Evolutionary conservation across 495 filamentous ascomycete genomes (phyloP), one percentile per base, ranked within the genome.

Genomic region (Aspergillus panamensis): DNA sequence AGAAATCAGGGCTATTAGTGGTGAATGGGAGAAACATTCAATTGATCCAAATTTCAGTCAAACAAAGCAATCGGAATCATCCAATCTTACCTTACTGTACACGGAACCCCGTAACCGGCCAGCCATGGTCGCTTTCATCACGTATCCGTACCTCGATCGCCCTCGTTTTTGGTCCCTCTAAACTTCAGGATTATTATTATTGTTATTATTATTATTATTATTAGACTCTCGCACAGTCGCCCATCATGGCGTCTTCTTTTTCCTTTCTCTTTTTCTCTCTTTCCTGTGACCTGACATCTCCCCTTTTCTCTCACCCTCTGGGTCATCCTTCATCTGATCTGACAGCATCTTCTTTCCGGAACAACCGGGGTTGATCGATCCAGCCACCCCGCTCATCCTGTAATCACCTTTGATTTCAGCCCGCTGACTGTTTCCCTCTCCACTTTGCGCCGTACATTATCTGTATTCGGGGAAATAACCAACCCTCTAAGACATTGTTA

Each of bases 61-160:
- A 39, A 12, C 14, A 39, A 12, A 13, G 35, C 35, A n/a, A 39
- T 13, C 14, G 8, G 10, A 39, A 39, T 39, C 35, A n/a, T n/a
- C n/a, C n/a, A 39, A n/a, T 39, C 35, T n/a, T n/a, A n/a, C n/a
- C n/a, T n/a, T n/a, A 39, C 35, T 10, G 35, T 39, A 39, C 35
- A 39, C 35, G 35, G 0, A 39, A 39, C 21, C 51, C 51, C 51
- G 19, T 39, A 45, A 8, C 53, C 20, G 32, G 25, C 44, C 16
- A 35, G 45, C 55, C 55, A 42, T 37, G 16, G 31, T 55, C 42
- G 55, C 48, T 35, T 42, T 58, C 48, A 51, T 43, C 56, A 51
- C 56, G 48, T 32, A 47, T 52, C 30, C 56, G 40, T 45, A 48
- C 37, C 48, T 20, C 20, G 42, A 45, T 45, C 4, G 14, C 16